Evolutionary conservation across 495 filamentous ascomycete genomes (phyloP), one percentile per base, ranked within the genome.

Genomic region (Acidomyces sp.): DNA sequence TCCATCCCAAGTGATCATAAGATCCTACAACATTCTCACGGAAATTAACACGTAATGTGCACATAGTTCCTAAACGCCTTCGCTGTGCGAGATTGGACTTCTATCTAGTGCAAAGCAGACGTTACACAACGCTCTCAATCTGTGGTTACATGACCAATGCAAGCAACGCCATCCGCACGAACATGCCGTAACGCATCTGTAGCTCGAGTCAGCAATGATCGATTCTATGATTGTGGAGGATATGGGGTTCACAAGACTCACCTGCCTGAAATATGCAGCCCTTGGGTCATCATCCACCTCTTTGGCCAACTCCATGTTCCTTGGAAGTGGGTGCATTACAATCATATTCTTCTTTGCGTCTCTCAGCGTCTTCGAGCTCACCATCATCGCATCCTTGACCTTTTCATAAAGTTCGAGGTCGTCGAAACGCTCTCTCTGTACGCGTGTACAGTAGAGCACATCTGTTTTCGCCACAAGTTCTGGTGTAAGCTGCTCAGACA

Each of bases 191-290:
- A 62, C 78, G 74, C 90, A 97, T 97, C 92, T 97, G 55, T 40
- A 51, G 36, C 37, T 35, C 15, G 34, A 15, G 11, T 11, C 15
- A 45, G 28, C 1, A 31, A 3, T 6, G 3, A 33, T 13, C 9
- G 15, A 44, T 20, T n/a, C n/a, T n/a, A n/a, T n/a, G n/a, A n/a
- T n/a, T n/a, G n/a, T 16, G 15, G 26, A 16, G 17, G 6, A 33
- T 12, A 31, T 2, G 20, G 2, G 41, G 9, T 17, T 18, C 34
- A 47, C 39, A 33, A 22, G 34, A 72, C 80, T 68, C 65, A 94
- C 90, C 80, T 97, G 90, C 82, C 90, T 77, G 63, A 96, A 96
- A 68, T 97, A 97, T 41, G 92, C 90, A 24, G 90, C 88, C 55
- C 90, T 68, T 61, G 88, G 83, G 68, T 97, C 90, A 65, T 87